Conservation (phyloP, 164 flowering plant genomes). For the Umbellularia californica region DNA sequence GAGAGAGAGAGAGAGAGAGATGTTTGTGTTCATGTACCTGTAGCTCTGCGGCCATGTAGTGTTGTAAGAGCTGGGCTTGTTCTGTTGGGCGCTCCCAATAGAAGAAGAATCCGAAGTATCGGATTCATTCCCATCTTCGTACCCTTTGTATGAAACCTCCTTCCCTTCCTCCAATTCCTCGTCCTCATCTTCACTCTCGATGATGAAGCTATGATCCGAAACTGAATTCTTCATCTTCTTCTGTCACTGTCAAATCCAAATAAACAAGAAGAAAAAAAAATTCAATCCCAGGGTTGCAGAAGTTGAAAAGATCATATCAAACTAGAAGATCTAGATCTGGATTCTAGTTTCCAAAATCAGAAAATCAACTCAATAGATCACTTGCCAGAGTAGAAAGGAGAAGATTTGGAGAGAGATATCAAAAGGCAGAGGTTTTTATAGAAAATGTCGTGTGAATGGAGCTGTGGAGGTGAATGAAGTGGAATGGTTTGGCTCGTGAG, state of each 20-base stretch:
- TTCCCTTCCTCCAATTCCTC: not conserved
- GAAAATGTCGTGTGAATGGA: no score
- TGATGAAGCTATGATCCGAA: constrained; percentile 70
- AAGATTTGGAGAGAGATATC: no score
- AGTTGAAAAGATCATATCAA: no score
- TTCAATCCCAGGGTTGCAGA: no score
- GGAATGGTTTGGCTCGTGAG: no score
- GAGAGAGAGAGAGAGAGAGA: not conserved
- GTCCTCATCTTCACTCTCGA: constrained; percentile 75
- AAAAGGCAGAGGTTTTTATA: no score
- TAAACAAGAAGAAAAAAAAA: no score
- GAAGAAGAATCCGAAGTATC: constrained; percentile 56
- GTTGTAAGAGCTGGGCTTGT: constrained; percentile 61
- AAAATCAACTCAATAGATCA: no score
- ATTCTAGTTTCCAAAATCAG: no score
- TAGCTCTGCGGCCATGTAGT: constrained; percentile 86
- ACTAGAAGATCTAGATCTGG: no score
- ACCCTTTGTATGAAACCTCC: constrained; percentile 21
- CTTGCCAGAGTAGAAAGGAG: no score
- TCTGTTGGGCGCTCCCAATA: constrained; percentile 38
- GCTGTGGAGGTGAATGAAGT: no score
- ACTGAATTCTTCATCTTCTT: constrained; percentile 68
- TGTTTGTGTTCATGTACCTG: constrained; percentile 24
- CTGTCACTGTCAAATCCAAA: not conserved
- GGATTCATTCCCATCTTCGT: constrained; percentile 52